Evolutionary conservation across 1,139 yeast genomes (phyloP).

Genomic region (Suhomyces terraborum): DNA sequence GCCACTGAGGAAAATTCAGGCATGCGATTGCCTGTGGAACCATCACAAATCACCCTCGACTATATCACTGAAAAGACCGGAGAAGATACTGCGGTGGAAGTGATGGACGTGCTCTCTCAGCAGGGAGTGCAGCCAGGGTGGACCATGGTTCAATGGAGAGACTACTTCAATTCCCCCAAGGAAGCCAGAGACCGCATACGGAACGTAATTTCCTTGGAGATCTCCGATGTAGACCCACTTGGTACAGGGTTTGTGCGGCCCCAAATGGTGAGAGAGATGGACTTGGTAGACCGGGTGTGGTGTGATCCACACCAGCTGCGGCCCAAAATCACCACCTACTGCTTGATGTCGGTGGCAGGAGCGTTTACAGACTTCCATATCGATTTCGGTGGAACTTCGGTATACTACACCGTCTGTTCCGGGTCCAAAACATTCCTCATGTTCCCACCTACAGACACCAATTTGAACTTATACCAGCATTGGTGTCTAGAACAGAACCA

Average conservation of each 20-base stretch:
- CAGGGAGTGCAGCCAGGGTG: constrained; percentile 63
- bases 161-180: constrained; percentile 57
- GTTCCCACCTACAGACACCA: constrained; percentile 72
- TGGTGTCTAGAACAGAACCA: constrained; percentile 78
- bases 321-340: constrained; percentile 79
- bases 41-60: constrained; percentile 50
- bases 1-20: constrained; percentile 35
- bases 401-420: constrained; percentile 75
- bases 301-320: constrained; percentile 31
- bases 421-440: constrained; percentile 76
- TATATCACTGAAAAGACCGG: constrained; percentile 66
- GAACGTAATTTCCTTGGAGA: constrained; percentile 81
- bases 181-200: constrained; percentile 62
- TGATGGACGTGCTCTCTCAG: constrained; percentile 89
- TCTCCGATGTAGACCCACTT: constrained; percentile 56
- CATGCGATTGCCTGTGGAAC: constrained; percentile 39
- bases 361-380: constrained; percentile 89
- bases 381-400: constrained; percentile 92
- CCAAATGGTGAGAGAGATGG: constrained; percentile 61
- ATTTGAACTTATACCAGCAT: constrained; percentile 58
- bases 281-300: constrained; percentile 75
- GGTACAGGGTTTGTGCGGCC: constrained; percentile 64
- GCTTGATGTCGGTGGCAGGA: constrained; percentile 80
- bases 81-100: constrained; percentile 65
- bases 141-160: constrained; percentile 74